These are phyloP conservation scores for Colletotrichum eleusines DNA, from an alignment of 2,329 filamentous ascomycete species.

Conservation along the genomic window DNA sequence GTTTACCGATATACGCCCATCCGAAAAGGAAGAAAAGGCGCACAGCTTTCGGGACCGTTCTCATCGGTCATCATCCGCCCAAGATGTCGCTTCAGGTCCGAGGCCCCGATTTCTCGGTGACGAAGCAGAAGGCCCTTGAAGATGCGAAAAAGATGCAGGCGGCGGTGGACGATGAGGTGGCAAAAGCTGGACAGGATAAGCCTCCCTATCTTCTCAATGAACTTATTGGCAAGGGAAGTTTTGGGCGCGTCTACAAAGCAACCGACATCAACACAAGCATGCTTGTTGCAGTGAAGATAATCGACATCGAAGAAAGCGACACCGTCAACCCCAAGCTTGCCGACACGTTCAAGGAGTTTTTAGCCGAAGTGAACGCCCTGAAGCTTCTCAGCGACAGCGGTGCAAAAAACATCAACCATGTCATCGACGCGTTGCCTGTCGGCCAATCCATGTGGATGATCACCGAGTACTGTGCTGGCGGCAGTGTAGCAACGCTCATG, in stretches of 20 bases:
- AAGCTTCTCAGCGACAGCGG: constrained; percentile 79
- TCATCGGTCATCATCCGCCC: constrained; percentile 15
- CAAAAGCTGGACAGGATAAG: constrained; percentile 68
- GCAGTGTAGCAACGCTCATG: constrained; percentile 82
- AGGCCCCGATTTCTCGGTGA: constrained; percentile 58
- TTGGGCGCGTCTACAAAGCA: constrained; percentile 80
- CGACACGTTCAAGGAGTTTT: constrained; percentile 76
- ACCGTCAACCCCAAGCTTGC: constrained; percentile 73
- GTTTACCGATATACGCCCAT: not conserved
- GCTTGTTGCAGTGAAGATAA: constrained; percentile 83
- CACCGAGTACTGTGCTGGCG: constrained; percentile 87
- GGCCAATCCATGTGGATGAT: constrained; percentile 89
- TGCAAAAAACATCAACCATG: constrained; percentile 83
- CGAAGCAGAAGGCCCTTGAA: constrained; percentile 71
- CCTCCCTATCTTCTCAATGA: constrained; percentile 78
- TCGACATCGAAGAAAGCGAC: constrained; percentile 85
- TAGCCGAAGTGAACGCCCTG: constrained; percentile 77
- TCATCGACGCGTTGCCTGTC: constrained; percentile 82
- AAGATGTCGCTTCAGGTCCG: constrained; percentile 58
- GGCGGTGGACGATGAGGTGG: constrained; percentile 71
- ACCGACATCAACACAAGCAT: constrained; percentile 58
- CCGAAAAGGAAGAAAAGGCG: not conserved
- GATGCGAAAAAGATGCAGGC: constrained; percentile 79
- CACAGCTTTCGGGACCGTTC: not conserved
- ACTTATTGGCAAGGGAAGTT: constrained; percentile 81